These are phyloP conservation scores for Pyricularia sp. DNA, from an alignment of 2,329 filamentous ascomycete species.

Conservation along the genomic window DNA sequence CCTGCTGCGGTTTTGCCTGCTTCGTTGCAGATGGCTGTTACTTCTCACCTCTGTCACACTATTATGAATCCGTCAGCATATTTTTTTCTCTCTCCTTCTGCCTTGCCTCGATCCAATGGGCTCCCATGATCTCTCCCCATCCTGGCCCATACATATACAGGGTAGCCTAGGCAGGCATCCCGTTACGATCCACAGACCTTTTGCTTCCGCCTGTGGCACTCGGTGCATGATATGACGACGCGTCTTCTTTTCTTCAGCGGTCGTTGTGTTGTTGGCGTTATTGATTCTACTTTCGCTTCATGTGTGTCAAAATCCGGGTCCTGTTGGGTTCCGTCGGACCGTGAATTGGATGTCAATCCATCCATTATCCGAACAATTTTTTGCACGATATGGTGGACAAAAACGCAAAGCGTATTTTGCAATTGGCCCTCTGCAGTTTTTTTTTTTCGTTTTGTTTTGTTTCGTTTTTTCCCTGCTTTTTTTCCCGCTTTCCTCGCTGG, in stretches of 20 bases:
- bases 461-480: background rate
- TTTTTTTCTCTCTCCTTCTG: background rate
- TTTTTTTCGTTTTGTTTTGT: no score
- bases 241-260: conserved; percentile 48
- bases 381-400: background rate
- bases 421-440: background rate
- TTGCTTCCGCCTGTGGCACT: conserved; percentile 56
- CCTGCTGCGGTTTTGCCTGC: background rate
- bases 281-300: background rate
- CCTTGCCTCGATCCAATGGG: background rate
- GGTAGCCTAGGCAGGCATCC: background rate
- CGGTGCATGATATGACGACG: conserved; percentile 53
- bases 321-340: background rate
- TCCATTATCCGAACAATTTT: background rate
- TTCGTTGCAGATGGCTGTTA: background rate
- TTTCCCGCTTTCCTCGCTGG: no score
- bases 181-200: conserved; percentile 28
- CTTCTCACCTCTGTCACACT: conserved; percentile 44
- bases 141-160: background rate
- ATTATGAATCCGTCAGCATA: conserved; percentile 1
- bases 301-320: background rate
- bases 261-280: conserved; percentile 16
- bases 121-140: background rate
- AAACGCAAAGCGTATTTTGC: background rate
- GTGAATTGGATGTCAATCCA: background rate